Conservation (phyloP, 345 rosid species). For the Moringa oleifera region DNA sequence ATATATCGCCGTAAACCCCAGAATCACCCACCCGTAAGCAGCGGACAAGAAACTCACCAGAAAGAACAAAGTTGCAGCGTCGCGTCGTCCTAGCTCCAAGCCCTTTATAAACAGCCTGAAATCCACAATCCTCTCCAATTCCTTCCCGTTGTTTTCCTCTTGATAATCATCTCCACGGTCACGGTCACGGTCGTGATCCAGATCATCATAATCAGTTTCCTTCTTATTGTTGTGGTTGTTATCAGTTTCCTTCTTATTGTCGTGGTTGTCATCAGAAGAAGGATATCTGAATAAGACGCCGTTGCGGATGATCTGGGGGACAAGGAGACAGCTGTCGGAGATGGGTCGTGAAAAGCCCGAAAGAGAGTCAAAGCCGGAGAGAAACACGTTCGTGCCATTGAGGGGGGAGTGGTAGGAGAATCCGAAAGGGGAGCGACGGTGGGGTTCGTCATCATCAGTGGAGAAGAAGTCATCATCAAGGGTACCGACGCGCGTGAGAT, state of each 20-base stretch:
- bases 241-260: slow-evolving; percentile 8
- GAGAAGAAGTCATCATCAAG: slow-evolving; percentile 85
- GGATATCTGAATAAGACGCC: slow-evolving; percentile 42
- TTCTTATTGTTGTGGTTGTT: slow-evolving; percentile 11
- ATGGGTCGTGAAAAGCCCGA: slow-evolving; percentile 51
- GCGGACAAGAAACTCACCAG: slow-evolving; percentile 73
- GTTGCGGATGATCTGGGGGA: slow-evolving; percentile 46
- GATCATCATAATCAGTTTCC: slow-evolving; percentile 11
- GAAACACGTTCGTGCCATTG: slow-evolving; percentile 48
- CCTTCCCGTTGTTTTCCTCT: slow-evolving; percentile 21
- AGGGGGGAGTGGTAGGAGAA: slow-evolving; percentile 30
- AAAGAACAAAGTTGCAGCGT: slow-evolving; percentile 62
- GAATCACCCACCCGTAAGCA: slow-evolving; percentile 91
- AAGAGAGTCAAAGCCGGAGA: slow-evolving; percentile 45
- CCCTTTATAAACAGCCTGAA: slow-evolving; percentile 60
- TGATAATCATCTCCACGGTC: slow-evolving; percentile 19
- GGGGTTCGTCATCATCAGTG: slow-evolving; percentile 49
- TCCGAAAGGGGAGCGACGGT: slow-evolving; percentile 40
- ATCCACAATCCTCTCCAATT: slow-evolving; percentile 45
- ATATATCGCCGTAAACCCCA: slow-evolving; percentile 78
- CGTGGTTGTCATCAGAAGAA: slow-evolving; percentile 8
- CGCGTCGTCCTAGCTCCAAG: slow-evolving; percentile 62
- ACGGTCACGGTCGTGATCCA: slow-evolving; percentile 14
- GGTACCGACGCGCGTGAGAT: slow-evolving; percentile 77
- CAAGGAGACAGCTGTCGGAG: slow-evolving; percentile 49